These are phyloP conservation scores for Colletotrichum lentis DNA, from an alignment of 2,329 filamentous ascomycete genomes.

Conservation along the genomic window DNA sequence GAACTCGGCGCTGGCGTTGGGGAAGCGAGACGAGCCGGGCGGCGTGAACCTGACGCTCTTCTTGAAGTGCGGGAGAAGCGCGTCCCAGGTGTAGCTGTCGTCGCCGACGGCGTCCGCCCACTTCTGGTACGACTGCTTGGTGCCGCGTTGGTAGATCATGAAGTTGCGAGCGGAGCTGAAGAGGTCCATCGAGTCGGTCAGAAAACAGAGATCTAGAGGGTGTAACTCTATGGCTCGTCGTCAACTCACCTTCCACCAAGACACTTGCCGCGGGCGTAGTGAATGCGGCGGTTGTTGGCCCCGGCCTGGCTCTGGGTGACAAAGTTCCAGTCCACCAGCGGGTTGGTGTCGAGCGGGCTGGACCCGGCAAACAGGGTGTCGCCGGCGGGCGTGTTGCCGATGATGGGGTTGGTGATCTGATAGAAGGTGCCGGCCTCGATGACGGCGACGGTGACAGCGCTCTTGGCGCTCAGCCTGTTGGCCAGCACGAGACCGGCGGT, in stretches of 20 bases:
- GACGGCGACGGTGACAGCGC: conserved; percentile 46
- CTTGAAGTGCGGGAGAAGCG: conserved; percentile 46
- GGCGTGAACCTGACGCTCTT: conserved; percentile 46
- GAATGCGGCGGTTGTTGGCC: conserved; percentile 43
- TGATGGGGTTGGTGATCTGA: conserved; percentile 44
- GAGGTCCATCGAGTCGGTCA: no score
- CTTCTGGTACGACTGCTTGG: conserved; percentile 41
- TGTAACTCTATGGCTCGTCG: no score
- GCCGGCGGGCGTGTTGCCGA: conserved; percentile 40
- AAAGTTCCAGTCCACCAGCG: conserved; percentile 46
- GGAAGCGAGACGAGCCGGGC: conserved; percentile 38
- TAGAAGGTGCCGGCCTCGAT: conserved; percentile 50
- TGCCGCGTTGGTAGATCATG: conserved; percentile 44
- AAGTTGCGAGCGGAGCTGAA: conserved; percentile 43
- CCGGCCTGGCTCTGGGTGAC: conserved; percentile 43
- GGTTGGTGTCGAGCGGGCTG: conserved; percentile 35
- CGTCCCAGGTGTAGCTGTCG: conserved; percentile 44
- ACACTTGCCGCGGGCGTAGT: conserved; percentile 50
- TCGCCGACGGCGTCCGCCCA: conserved; percentile 48
- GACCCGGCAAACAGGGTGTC: conserved; percentile 21
- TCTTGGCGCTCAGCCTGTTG: conserved; percentile 45
- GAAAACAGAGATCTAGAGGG: no score
- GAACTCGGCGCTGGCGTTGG: conserved; percentile 41
- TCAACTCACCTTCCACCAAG: conserved; percentile 42
- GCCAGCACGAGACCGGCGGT: conserved; percentile 50